Evolutionary conservation across 352 stramenopile species (phyloP).

Genomic region (Pythium dissimile): DNA sequence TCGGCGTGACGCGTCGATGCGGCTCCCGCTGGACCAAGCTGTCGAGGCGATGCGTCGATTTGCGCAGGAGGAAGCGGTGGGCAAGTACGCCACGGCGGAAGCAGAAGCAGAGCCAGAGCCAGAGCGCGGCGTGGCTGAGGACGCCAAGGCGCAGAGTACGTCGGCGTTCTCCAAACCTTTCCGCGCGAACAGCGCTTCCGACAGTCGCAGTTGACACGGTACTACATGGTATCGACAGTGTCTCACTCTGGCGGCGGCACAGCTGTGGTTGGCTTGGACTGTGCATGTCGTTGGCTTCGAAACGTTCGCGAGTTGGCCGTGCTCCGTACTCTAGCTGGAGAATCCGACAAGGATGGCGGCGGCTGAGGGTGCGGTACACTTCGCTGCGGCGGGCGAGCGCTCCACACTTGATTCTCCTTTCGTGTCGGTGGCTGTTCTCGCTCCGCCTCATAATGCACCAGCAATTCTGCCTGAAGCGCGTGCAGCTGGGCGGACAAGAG

Average conservation of each 20-base stretch:
- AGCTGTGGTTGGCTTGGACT: no score
- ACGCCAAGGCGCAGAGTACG: neutral
- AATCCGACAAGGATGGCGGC: neutral
- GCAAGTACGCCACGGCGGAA: neutral
- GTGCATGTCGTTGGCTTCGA: neutral
- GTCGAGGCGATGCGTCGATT: constrained; percentile 21
- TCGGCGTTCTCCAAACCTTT: neutral
- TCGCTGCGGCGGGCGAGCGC: constrained; percentile 9
- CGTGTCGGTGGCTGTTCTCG: neutral
- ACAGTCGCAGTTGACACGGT: neutral
- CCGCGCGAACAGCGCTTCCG: neutral
- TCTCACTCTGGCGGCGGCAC: no score
- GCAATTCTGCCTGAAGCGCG: constrained; percentile 29
- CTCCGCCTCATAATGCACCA: constrained; percentile 8
- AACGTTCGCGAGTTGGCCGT: neutral
- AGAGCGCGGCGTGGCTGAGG: constrained; percentile 1
- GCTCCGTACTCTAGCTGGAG: neutral
- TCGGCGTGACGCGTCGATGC: constrained; percentile 30
- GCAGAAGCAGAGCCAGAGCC: constrained; percentile 1
- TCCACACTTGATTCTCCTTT: constrained; percentile 10
- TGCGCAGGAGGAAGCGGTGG: constrained; percentile 5
- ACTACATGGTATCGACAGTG: neutral
- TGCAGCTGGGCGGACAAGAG: constrained; percentile 29
- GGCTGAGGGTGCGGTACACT: neutral
- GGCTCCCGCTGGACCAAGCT: constrained; percentile 43